Evolutionary conservation across 345 rosid genomes (phyloP).

Genomic region (Acer negundo): DNA sequence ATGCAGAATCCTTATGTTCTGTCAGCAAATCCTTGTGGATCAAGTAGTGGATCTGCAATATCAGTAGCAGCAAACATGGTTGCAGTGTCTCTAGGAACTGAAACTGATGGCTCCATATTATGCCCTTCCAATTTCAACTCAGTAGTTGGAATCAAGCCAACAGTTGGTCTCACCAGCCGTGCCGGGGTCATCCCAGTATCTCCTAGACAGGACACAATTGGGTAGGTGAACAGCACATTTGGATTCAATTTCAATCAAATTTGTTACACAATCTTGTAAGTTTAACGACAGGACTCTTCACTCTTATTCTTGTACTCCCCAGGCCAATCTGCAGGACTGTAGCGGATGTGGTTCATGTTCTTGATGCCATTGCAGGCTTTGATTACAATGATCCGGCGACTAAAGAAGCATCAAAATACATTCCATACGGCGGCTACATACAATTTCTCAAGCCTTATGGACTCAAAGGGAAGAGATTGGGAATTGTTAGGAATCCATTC

Average conservation of each 20-base stretch:
- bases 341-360: conserved; percentile 57
- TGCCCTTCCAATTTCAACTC: conserved; percentile 61
- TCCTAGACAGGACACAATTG: conserved; percentile 60
- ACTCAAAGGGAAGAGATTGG: conserved; percentile 41
- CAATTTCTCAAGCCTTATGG: conserved; percentile 43
- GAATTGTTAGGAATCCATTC: conserved; percentile 33
- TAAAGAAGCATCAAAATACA: conserved; percentile 35
- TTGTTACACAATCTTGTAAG: no score
- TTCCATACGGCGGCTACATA: conserved; percentile 58
- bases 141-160: conserved; percentile 74
- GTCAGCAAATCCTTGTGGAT: conserved; percentile 56
- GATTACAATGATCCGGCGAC: conserved; percentile 59
- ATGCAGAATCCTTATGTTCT: conserved; percentile 32
- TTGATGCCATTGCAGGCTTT: conserved; percentile 59
- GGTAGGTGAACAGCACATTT: conserved; percentile 30
- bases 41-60: conserved; percentile 79
- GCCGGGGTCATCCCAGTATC: conserved; percentile 70
- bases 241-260: no score
- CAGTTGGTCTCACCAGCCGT: conserved; percentile 69
- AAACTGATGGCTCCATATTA: conserved; percentile 72
- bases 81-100: conserved; percentile 66
- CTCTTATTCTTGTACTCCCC: background rate
- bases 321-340: conserved; percentile 70
- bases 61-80: conserved; percentile 73
- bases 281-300: background rate